phyloP scores from a whole-genome alignment of 2,329 filamentous ascomycete species.

The Aspergillus caelatus region DNA sequence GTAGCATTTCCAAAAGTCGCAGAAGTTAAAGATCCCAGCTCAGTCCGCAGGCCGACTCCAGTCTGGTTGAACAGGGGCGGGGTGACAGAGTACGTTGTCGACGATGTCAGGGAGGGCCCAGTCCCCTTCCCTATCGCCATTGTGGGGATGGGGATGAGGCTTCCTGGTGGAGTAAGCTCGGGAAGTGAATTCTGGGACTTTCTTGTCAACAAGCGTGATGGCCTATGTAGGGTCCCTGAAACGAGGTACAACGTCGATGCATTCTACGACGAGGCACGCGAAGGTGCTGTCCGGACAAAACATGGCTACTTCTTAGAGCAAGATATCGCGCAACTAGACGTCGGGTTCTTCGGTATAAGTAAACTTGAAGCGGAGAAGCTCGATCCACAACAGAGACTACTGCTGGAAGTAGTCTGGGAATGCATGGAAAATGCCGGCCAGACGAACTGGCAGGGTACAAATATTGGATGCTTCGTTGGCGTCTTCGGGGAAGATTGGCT shows the following conservation, averaged over 20 bases:
- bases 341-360: constrained; percentile 31
- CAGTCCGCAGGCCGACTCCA: neutral
- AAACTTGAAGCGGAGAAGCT: constrained; percentile 25
- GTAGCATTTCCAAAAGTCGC: neutral
- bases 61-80: neutral
- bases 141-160: constrained; percentile 28
- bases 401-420: constrained; percentile 38
- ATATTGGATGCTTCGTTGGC: constrained; percentile 32
- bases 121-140: constrained; percentile 24
- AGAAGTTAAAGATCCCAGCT: neutral
- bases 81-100: neutral
- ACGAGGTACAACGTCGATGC: constrained; percentile 28
- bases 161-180: constrained; percentile 22
- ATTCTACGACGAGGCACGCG: constrained; percentile 22
- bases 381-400: constrained; percentile 37
- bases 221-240: constrained; percentile 24
- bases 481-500: constrained; percentile 31
- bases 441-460: constrained; percentile 31
- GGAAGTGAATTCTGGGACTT: constrained; percentile 26
- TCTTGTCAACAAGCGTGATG: constrained; percentile 24
- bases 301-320: constrained; percentile 36
- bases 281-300: constrained; percentile 13
- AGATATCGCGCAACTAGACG: constrained; percentile 29
- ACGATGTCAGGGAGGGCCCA: neutral
- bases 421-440: constrained; percentile 36